A percentile compares a stretch with the other conserved stretches of the same genome.
phyloP scores from a whole-genome alignment of 2,329 filamentous ascomycete genomes.

The Colletotrichum agaves region DNA sequence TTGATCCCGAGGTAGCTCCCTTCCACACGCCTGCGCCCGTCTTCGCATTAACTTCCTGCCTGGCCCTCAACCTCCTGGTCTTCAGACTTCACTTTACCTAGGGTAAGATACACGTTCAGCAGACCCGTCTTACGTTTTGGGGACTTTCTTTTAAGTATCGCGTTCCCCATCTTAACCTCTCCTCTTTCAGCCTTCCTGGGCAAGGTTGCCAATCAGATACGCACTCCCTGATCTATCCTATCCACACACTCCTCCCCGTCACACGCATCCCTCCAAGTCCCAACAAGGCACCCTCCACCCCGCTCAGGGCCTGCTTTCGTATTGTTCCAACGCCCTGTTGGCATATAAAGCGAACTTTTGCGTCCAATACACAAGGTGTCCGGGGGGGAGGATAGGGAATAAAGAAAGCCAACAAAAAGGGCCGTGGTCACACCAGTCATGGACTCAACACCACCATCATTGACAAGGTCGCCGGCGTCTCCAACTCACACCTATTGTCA shows the following conservation, averaged over 20 bases:
- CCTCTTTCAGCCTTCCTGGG: conserved; percentile 29
- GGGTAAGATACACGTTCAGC: not conserved
- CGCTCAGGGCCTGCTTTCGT: conserved; percentile 18
- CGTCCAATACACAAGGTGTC: conserved; percentile 23
- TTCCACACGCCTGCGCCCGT: not conserved
- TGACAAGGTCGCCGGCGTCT: conserved; percentile 56
- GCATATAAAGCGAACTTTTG: conserved; percentile 32
- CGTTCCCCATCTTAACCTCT: conserved; percentile 25
- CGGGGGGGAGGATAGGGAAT: conserved; percentile 5
- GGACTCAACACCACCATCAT: conserved; percentile 61
- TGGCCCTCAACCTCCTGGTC: not conserved
- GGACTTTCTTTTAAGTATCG: conserved; percentile 18
- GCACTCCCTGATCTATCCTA: conserved; percentile 19
- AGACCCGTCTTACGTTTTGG: not conserved
- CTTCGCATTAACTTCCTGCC: not conserved
- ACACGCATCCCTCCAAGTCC: conserved; percentile 20
- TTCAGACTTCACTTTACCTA: not conserved
- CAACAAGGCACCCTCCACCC: conserved; percentile 17
- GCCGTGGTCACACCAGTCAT: conserved; percentile 47
- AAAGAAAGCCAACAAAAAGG: conserved; percentile 22
- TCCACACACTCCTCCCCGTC: conserved; percentile 34
- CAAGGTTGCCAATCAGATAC: conserved; percentile 33
- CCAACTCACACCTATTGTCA: conserved; percentile 58
- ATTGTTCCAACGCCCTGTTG: conserved; percentile 27
- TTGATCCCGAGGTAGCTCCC: not conserved